Evolutionary conservation across 768 basidiomycete species (phyloP).

Genomic region (Lentinula guzmanii): DNA sequence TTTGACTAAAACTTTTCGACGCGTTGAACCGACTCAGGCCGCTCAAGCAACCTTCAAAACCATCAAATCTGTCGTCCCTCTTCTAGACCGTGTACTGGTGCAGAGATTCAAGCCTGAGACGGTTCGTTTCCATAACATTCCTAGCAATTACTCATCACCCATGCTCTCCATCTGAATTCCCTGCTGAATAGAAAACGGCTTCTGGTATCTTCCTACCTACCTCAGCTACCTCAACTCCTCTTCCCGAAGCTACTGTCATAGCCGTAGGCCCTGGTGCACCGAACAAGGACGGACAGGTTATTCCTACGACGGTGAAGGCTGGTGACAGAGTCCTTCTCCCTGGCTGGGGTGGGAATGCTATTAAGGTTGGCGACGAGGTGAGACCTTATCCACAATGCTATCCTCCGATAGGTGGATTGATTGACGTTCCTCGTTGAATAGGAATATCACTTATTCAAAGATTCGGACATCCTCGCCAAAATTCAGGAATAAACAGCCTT

Average conservation of each 20-base stretch:
- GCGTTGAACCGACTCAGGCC: conserved; percentile 37
- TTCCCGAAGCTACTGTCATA: conserved; percentile 97
- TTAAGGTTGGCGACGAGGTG: conserved; percentile 97
- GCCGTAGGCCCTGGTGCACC: conserved; percentile 94
- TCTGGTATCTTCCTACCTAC: conserved; percentile 94
- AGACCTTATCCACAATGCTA: conserved; percentile 17
- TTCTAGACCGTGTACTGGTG: conserved; percentile 94
- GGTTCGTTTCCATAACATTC: conserved; percentile 37
- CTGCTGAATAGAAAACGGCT: conserved; percentile 80
- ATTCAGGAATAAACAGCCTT: conserved; percentile 65
- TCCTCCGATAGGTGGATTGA: neutral
- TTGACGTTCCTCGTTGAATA: conserved; percentile 22
- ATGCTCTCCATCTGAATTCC: neutral
- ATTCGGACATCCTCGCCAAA: conserved; percentile 93
- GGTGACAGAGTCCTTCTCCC: conserved; percentile 94
- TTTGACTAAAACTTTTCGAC: neutral
- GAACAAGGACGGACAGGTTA: conserved; percentile 73
- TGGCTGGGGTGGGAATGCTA: conserved; percentile 92
- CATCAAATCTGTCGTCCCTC: conserved; percentile 85
- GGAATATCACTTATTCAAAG: conserved; percentile 96
- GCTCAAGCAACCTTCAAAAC: conserved; percentile 92
- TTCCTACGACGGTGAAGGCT: conserved; percentile 73
- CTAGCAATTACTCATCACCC: neutral
- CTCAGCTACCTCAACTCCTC: conserved; percentile 73
- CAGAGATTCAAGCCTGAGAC: conserved; percentile 97